Percentiles rank a stretch among this genome's conserved stretches.
These are phyloP conservation scores for Stemphylium vesicarium DNA, from an alignment of 2,329 filamentous ascomycete genomes.

Conservation along the genomic window DNA sequence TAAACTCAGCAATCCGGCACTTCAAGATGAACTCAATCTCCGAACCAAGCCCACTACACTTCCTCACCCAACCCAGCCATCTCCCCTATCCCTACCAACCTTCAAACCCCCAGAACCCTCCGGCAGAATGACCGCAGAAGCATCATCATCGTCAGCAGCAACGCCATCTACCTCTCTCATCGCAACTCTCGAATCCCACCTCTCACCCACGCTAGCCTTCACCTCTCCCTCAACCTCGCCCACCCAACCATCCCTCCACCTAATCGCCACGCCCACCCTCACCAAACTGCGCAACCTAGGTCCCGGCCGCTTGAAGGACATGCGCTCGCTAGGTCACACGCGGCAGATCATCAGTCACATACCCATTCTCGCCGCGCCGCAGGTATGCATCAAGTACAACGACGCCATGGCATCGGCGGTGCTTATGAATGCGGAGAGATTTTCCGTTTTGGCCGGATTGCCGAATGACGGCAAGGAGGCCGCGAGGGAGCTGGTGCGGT, in stretches of 20 bases:
- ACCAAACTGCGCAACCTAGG: constrained; percentile 34
- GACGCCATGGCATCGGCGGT: constrained; percentile 30
- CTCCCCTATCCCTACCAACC: background rate
- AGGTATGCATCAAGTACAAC: constrained; percentile 31
- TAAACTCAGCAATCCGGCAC: too few relatives aligned
- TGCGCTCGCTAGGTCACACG: constrained; percentile 27
- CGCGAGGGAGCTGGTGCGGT: constrained; percentile 50
- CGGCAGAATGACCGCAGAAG: background rate
- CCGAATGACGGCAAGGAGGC: constrained; percentile 42
- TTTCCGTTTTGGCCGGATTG: constrained; percentile 54
- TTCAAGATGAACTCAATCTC: too few relatives aligned
- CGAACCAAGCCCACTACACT: background rate
- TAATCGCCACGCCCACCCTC: constrained; percentile 23
- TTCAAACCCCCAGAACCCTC: background rate
- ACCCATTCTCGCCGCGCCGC: constrained; percentile 22
- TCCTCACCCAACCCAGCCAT: background rate
- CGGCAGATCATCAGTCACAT: constrained; percentile 38
- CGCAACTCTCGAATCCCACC: constrained; percentile 37
- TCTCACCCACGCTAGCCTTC: constrained; percentile 21
- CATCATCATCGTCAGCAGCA: constrained; percentile 6
- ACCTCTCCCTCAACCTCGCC: constrained; percentile 10
- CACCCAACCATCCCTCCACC: constrained; percentile 20
- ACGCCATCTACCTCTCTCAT: constrained; percentile 21
- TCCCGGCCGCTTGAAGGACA: constrained; percentile 30
- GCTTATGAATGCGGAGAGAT: constrained; percentile 41